Conservation (phyloP, 2,329 filamentous ascomycete species). For the Fusarium abutilonis region DNA sequence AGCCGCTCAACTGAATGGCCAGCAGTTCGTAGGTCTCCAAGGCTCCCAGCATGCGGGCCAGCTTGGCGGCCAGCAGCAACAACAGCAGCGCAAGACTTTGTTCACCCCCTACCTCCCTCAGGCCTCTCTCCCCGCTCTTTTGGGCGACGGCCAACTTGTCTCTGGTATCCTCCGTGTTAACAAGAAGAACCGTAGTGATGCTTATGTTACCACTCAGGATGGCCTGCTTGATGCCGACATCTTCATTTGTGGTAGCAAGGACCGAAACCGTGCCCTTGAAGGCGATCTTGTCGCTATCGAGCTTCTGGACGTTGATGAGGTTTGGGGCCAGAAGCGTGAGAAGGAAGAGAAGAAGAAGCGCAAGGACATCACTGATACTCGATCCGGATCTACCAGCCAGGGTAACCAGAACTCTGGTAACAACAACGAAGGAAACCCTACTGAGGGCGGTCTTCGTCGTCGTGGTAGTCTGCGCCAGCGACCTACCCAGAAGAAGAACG, state of each 20-base stretch:
- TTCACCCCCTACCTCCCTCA: slow-evolving; percentile 98
- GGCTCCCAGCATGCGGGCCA: slow-evolving; percentile 78
- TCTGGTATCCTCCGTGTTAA: slow-evolving; percentile 97
- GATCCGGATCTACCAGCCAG: slow-evolving; percentile 78
- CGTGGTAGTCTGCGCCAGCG: slow-evolving; percentile 95
- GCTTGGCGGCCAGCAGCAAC: slow-evolving; percentile 73
- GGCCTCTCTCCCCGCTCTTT: slow-evolving; percentile 87
- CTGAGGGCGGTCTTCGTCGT: slow-evolving; percentile 87
- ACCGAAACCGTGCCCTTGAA: slow-evolving; percentile 95
- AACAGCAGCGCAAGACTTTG: slow-evolving; percentile 95
- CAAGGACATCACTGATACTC: slow-evolving; percentile 96
- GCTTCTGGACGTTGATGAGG: slow-evolving; percentile 95
- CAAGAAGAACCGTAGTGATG: slow-evolving; percentile 99
- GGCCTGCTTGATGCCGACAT: slow-evolving; percentile 92
- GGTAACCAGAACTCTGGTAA: slow-evolving; percentile 71
- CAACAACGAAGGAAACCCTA: slow-evolving; percentile 69
- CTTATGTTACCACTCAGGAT: slow-evolving; percentile 94
- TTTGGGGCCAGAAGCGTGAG: slow-evolving; percentile 98
- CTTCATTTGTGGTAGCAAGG: slow-evolving; percentile 99
- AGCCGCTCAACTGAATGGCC: slow-evolving; percentile 82
- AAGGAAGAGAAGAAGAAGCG: slow-evolving; percentile 99
- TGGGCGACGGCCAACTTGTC: slow-evolving; percentile 92
- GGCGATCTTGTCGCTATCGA: slow-evolving; percentile 96
- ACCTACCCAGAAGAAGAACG: slow-evolving; percentile 99
- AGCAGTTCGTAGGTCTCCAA: slow-evolving; percentile 74